Evolutionary conservation across 2,329 filamentous ascomycete species (phyloP).

Genomic region (Fusarium paranaense): DNA sequence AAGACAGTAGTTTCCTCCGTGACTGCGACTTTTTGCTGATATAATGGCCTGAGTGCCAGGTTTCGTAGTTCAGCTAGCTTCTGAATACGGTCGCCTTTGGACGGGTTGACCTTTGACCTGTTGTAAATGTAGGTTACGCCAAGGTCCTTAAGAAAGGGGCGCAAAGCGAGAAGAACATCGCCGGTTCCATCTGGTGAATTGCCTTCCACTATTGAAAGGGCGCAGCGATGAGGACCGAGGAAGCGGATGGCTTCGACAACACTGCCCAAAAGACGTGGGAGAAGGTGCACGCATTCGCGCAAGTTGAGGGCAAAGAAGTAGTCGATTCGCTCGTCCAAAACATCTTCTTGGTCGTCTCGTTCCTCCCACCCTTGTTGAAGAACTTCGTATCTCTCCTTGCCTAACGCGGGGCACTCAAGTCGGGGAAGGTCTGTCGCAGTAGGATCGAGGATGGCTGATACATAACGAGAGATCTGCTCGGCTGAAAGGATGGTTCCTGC

Average conservation of each 20-base stretch:
- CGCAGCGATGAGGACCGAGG: conserved; percentile 62
- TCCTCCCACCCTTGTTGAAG: conserved; percentile 26
- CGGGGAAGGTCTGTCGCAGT: conserved; percentile 34
- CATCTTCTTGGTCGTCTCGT: not conserved
- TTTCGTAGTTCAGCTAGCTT: conserved; percentile 65
- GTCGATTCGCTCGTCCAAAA: conserved; percentile 17
- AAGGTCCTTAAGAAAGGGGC: conserved; percentile 51
- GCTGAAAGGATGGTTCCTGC: not conserved
- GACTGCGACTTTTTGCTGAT: conserved; percentile 42
- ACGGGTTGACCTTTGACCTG: conserved; percentile 58
- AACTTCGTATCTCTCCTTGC: conserved; percentile 36
- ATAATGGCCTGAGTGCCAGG: conserved; percentile 61
- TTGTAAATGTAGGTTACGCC: conserved; percentile 57
- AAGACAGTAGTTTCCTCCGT: conserved; percentile 57
- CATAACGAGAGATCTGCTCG: not conserved
- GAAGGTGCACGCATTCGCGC: conserved; percentile 55
- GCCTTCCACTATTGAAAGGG: conserved; percentile 67
- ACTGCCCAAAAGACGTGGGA: conserved; percentile 64
- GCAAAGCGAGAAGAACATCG: conserved; percentile 60
- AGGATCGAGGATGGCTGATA: conserved; percentile 46
- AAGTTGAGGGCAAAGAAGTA: conserved; percentile 68
- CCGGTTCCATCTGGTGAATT: conserved; percentile 66
- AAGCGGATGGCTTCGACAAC: conserved; percentile 62
- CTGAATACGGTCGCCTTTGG: conserved; percentile 56
- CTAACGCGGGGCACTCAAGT: conserved; percentile 46